Base-by-base conservation (phyloP, 306 rosid species). In the Dryas drummondii region DNA sequence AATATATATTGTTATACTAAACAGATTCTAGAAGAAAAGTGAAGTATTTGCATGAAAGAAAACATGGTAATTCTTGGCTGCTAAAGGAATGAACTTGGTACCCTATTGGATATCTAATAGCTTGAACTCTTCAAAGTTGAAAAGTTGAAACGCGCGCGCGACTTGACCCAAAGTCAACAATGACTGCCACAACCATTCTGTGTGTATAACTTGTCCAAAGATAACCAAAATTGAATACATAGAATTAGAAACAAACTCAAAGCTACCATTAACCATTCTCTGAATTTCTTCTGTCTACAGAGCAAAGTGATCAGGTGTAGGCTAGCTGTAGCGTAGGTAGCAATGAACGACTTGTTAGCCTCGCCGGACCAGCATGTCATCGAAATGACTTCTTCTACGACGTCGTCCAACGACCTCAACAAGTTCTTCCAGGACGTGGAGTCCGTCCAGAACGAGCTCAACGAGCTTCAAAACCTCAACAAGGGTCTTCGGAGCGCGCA, bases 401-500 rank as follows among this genome's bases (percentile, higher is more conserved):
- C 22, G 61, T 26, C 54, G n/a, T 26, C 81, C 26, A n/a, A 63
- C 12, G 79, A 87, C 70, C 96, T 94, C 19, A 89, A 90, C 82
- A 90, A 83, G 79, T 94, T 94, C 84, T 94, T 94, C 76, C 87
- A 82, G 32, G 97, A 90, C 45, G 97, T 87, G 1, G 97, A 90
- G 37, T 84, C 86, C 0, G 80, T 94, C 45, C 92, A 94, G 72
- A 93, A 90, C 61, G 96, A 94, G 78, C 86, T 94, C 53, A 78
- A 75, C 73, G 97, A 91, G 74, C 83, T 94, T 0, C 94, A 91
- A 16, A 76, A 71, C 11, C 81, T 89, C 72, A 82, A 40, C 80
- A 80, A 49, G 40, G 79, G 61, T 48, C 87, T 94, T 5, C 74
- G 57, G 14, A 74, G 66, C 66, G 74, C 90, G 17, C 89, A 94